Evolutionary conservation across 2,329 filamentous ascomycete genomes (phyloP).

Genomic region (Venturia carpophila): DNA sequence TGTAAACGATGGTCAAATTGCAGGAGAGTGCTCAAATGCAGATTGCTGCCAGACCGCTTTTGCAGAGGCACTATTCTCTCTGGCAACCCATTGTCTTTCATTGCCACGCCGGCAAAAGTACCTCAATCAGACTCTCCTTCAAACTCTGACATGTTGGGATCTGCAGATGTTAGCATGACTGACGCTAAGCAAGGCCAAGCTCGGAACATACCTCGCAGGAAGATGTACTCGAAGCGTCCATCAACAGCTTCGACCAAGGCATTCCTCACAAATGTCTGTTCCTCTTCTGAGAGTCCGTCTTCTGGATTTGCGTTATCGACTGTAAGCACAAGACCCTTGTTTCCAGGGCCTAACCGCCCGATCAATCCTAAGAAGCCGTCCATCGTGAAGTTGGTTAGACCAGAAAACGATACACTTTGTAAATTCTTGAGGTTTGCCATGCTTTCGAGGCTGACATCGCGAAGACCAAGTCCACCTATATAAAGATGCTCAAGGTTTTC

Average conservation of each 20-base stretch:
- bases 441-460: constrained; percentile 40
- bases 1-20: no score
- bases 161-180: constrained; percentile 24
- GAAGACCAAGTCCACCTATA: constrained; percentile 48
- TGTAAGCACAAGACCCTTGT: constrained; percentile 36
- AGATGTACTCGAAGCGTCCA: constrained; percentile 38
- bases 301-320: constrained; percentile 40
- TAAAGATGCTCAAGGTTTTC: constrained; percentile 48
- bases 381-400: constrained; percentile 48
- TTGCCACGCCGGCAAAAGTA: neutral
- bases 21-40: neutral
- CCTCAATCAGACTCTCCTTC: constrained; percentile 38
- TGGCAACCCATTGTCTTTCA: neutral
- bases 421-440: constrained; percentile 43
- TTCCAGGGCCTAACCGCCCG: constrained; percentile 33
- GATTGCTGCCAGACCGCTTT: neutral
- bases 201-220: constrained; percentile 33
- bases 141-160: constrained; percentile 40
- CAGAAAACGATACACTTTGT: constrained; percentile 46
- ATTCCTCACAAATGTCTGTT: constrained; percentile 33
- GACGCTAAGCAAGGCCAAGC: neutral
- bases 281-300: constrained; percentile 32
- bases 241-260: constrained; percentile 34
- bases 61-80: no score
- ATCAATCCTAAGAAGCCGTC: constrained; percentile 43